Percentiles rank a stretch among this genome's conserved stretches.
Conservation (phyloP, 345 rosid species). For the Passiflora organensis region DNA sequence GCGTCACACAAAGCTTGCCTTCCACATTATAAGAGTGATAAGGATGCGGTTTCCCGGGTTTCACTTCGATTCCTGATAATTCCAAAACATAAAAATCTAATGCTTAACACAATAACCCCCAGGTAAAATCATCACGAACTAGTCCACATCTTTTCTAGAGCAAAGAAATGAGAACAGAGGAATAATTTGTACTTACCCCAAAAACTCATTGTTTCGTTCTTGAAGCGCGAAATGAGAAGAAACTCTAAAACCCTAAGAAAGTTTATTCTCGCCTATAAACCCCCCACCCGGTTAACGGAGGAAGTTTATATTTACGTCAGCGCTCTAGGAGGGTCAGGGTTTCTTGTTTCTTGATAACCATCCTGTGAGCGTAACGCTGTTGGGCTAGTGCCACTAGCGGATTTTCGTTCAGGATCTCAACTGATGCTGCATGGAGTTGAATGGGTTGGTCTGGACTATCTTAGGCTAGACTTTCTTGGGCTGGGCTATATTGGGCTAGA, state of each 20-base stretch:
- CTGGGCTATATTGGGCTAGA: too few relatives aligned
- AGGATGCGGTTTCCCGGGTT: slow-evolving; percentile 73
- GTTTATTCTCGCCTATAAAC: slow-evolving; percentile 2
- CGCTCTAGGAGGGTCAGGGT: too few relatives aligned
- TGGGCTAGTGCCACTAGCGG: too few relatives aligned
- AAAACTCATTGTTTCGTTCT: slow-evolving; percentile 5
- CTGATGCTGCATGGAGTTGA: too few relatives aligned
- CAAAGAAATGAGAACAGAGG: neutral
- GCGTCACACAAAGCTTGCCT: slow-evolving; percentile 76
- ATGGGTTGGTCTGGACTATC: too few relatives aligned
- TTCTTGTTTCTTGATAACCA: too few relatives aligned
- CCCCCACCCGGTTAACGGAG: slow-evolving; percentile 2
- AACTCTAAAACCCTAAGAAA: slow-evolving; percentile 1
- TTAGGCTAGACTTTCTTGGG: too few relatives aligned
- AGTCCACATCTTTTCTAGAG: neutral
- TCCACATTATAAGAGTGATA: slow-evolving; percentile 48
- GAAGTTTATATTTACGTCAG: too few relatives aligned
- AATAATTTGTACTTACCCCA: slow-evolving; percentile 3
- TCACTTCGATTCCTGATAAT: slow-evolving; percentile 68
- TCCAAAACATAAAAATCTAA: neutral
- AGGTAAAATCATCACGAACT: neutral
- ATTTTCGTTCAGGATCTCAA: too few relatives aligned
- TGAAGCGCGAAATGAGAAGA: neutral
- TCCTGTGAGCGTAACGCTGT: too few relatives aligned
- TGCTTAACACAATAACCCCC: neutral